These are phyloP conservation scores for Neofusicoccum laricinum DNA, from an alignment of 2,329 filamentous ascomycete species.

Conservation along the genomic window DNA sequence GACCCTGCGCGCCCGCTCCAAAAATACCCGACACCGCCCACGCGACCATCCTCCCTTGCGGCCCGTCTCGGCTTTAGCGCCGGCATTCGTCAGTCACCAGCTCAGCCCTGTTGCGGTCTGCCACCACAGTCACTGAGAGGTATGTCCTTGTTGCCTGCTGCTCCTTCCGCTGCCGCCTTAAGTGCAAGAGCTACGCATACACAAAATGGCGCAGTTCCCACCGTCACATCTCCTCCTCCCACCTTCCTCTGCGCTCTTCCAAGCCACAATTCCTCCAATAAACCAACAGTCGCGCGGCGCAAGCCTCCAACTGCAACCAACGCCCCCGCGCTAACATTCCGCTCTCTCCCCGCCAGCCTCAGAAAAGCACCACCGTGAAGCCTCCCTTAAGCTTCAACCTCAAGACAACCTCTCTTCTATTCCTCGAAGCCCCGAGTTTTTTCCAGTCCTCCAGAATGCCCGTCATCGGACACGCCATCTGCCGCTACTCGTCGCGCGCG, in stretches of 20 bases:
- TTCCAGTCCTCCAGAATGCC: not conserved
- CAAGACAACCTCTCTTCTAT: not conserved
- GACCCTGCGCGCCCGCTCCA: not conserved
- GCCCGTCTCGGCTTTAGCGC: slow-evolving; percentile 10
- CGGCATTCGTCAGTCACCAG: slow-evolving; percentile 3
- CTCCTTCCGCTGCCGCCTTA: too few relatives aligned
- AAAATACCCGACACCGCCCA: not conserved
- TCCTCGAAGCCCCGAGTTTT: not conserved
- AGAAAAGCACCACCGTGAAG: not conserved
- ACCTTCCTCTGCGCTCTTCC: not conserved
- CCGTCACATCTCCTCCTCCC: not conserved
- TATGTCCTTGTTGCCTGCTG: slow-evolving; percentile 8
- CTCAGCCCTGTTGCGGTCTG: slow-evolving; percentile 6
- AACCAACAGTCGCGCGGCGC: not conserved
- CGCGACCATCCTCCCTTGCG: not conserved
- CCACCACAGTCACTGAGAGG: not conserved
- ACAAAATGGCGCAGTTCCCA: slow-evolving; percentile 2
- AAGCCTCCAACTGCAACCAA: not conserved
- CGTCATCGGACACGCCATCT: slow-evolving; percentile 22
- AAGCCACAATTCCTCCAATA: not conserved
- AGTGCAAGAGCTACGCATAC: not conserved
- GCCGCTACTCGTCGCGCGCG: slow-evolving; percentile 33
- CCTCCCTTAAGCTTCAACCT: not conserved
- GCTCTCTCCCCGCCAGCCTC: not conserved
- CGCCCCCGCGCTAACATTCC: not conserved